Percentiles rank a stretch among this genome's conserved stretches.
phyloP scores from a whole-genome alignment of 2,329 filamentous ascomycete species.

The Tolypocladium ophioglossoides region DNA sequence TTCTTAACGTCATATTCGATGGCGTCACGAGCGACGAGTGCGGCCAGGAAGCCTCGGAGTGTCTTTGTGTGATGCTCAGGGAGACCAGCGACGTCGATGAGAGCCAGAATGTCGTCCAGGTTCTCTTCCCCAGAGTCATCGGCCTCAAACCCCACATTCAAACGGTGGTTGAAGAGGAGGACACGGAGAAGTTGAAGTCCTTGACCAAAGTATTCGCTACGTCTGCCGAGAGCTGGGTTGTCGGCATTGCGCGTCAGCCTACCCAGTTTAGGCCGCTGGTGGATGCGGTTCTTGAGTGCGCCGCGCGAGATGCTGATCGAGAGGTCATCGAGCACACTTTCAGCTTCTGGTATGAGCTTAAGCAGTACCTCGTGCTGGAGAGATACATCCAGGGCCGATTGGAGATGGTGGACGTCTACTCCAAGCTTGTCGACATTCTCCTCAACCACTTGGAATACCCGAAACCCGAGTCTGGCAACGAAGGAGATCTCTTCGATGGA shows the following conservation, averaged over 20 bases:
- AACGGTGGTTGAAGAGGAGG: constrained; percentile 66
- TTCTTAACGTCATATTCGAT: constrained; percentile 71
- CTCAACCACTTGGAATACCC: constrained; percentile 86
- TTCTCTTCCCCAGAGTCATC: constrained; percentile 72
- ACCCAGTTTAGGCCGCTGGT: constrained; percentile 74
- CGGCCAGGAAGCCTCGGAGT: constrained; percentile 83
- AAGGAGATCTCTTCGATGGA: constrained; percentile 84
- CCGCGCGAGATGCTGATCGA: constrained; percentile 72
- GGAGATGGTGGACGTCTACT: constrained; percentile 71
- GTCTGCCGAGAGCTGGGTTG: constrained; percentile 88
- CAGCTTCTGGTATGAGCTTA: constrained; percentile 96
- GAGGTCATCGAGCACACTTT: constrained; percentile 94
- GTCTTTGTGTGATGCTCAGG: constrained; percentile 79
- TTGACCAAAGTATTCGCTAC: constrained; percentile 86
- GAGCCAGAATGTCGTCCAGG: constrained; percentile 68
- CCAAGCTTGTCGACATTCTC: constrained; percentile 85
- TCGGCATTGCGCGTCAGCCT: constrained; percentile 79
- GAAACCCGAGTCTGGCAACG: constrained; percentile 58
- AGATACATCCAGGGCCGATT: constrained; percentile 76
- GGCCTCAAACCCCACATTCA: constrained; percentile 66
- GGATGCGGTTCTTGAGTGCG: constrained; percentile 86
- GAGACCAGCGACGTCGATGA: constrained; percentile 94
- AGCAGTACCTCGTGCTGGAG: constrained; percentile 88
- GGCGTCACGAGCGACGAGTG: constrained; percentile 67
- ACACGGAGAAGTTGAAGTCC: constrained; percentile 76